Percentiles rank a stretch among this genome's conserved stretches.
Evolutionary conservation across 345 rosid species (phyloP).

Genomic region (Salix suchowensis): DNA sequence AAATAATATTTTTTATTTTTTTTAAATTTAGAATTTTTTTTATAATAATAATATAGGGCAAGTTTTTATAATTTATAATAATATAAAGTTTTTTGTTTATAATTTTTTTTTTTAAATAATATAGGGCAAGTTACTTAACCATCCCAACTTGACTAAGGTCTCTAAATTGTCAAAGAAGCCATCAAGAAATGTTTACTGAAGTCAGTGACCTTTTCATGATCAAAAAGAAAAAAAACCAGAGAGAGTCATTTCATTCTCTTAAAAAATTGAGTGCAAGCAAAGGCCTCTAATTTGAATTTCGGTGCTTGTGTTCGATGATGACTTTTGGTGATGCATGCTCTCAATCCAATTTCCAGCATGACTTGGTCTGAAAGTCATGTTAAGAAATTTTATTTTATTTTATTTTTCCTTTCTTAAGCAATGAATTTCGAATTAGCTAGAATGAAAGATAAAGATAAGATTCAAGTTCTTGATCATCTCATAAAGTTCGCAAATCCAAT

Average conservation of each 20-base stretch:
- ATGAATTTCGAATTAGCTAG: constrained; percentile 1
- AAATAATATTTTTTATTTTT: no score
- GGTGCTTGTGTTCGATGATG: neutral
- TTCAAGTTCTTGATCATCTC: neutral
- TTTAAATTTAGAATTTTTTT: no score
- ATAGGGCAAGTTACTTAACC: constrained; percentile 31
- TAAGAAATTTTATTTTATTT: no score
- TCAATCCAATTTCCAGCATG: neutral
- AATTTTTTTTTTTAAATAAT: no score
- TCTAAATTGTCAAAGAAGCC: neutral
- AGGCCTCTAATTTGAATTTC: neutral
- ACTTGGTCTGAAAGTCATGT: neutral
- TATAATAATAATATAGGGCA: constrained; percentile 4
- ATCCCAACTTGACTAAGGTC: constrained; percentile 2
- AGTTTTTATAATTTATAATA: constrained; percentile 3
- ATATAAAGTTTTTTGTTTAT: no score
- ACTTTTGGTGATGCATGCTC: neutral
- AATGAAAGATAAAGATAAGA: neutral
- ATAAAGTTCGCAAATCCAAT: constrained; percentile 17
- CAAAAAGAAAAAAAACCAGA: neutral
- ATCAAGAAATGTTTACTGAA: neutral
- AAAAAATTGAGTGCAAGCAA: neutral
- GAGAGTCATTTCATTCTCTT: neutral
- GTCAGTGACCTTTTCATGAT: neutral
- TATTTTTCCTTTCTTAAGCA: no score